Conservation (phyloP, 768 basidiomycete species). For the Tulasnella sp. region DNA sequence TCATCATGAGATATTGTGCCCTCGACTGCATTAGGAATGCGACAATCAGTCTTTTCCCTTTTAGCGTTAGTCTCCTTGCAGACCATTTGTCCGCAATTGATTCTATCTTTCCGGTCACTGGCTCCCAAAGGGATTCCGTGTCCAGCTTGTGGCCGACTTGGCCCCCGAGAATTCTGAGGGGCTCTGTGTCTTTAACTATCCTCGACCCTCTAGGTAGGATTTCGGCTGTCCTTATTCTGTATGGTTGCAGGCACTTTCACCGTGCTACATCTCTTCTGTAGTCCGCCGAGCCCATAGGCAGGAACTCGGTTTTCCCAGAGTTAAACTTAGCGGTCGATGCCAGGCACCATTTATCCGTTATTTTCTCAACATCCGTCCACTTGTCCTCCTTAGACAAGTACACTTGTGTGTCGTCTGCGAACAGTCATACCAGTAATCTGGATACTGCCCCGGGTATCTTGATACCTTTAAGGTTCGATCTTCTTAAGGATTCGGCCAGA, state of each 20-base stretch:
- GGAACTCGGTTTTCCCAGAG: slow-evolving; percentile 42
- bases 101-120: not conserved
- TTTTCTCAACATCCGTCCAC: slow-evolving; percentile 30
- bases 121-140: not conserved
- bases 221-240: not conserved
- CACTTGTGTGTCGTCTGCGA: too few species aligned
- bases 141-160: not conserved
- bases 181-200: too few species aligned
- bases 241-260: not conserved
- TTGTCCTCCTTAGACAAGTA: slow-evolving; percentile 37
- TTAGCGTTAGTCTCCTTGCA: not conserved
- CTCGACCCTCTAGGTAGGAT: too few species aligned
- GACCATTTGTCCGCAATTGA: not conserved
- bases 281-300: not conserved
- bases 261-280: slow-evolving; percentile 28
- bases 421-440: too few species aligned
- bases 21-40: too few species aligned
- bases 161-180: slow-evolving; percentile 8
- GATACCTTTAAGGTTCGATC: too few species aligned
- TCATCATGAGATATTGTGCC: slow-evolving; percentile 21
- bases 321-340: slow-evolving; percentile 47
- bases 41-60: too few species aligned
- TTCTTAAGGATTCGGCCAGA: too few species aligned
- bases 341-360: too few species aligned
- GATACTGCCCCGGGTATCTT: too few species aligned